Conservation (phyloP, 768 basidiomycete species). For the Amanita phalloides region DNA sequence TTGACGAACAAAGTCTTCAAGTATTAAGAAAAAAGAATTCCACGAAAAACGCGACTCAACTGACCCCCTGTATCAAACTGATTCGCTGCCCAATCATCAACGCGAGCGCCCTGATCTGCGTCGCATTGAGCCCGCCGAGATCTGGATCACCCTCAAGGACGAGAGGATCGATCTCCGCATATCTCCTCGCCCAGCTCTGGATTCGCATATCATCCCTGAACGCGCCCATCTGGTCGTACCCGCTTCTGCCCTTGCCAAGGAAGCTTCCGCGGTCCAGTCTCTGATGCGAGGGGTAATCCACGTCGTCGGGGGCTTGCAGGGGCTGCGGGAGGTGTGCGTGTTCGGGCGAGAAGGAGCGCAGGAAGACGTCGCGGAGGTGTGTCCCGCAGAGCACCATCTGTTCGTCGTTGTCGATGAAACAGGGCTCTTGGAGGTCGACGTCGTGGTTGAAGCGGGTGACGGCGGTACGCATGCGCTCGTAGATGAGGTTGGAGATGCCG, state of each 20-base stretch:
- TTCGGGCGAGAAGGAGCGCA: slow-evolving; percentile 41
- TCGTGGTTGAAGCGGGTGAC: slow-evolving; percentile 47
- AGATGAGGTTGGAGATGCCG: slow-evolving; percentile 54
- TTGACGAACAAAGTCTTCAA: neutral
- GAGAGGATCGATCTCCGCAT: slow-evolving; percentile 48
- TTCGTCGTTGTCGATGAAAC: slow-evolving; percentile 18
- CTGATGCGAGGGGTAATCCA: slow-evolving; percentile 24
- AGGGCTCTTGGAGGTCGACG: slow-evolving; percentile 28
- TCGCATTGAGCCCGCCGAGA: slow-evolving; percentile 51
- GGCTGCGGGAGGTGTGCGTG: slow-evolving; percentile 19
- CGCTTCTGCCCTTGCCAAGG: slow-evolving; percentile 5
- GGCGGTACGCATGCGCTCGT: slow-evolving; percentile 60
- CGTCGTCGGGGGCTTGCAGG: slow-evolving; percentile 28
- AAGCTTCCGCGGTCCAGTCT: slow-evolving; percentile 23
- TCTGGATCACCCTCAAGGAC: slow-evolving; percentile 71
- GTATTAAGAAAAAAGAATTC: neutral
- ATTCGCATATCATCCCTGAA: slow-evolving; percentile 70
- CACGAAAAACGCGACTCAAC: slow-evolving; percentile 12
- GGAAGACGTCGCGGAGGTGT: slow-evolving; percentile 57
- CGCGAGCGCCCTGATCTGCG: slow-evolving; percentile 77
- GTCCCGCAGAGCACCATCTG: slow-evolving; percentile 62
- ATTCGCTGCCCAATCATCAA: slow-evolving; percentile 75
- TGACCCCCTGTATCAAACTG: slow-evolving; percentile 80
- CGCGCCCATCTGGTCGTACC: slow-evolving; percentile 25
- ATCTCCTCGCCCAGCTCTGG: slow-evolving; percentile 71